Evolutionary conservation across 2,329 filamentous ascomycete genomes (phyloP), one percentile per base, ranked within the genome.

Genomic region (Stachybotrys echinatus): DNA sequence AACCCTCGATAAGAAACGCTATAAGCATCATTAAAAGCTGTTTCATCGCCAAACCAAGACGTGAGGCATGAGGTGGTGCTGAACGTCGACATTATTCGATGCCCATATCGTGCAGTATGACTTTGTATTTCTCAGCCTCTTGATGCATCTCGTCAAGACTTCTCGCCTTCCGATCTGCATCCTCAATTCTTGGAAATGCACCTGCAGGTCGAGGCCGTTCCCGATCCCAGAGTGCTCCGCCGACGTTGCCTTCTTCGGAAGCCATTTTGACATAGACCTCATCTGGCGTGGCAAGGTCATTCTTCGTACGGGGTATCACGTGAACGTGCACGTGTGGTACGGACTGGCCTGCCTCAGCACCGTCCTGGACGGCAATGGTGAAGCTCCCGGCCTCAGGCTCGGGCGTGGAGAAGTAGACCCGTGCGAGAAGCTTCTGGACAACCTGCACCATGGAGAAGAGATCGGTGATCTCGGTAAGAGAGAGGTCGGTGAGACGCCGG

Each of bases 281-380:
- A 68, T 96, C 92, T 5, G 65, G 64, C 48, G 52, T 63, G 27
- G 60, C 73, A 64, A 66, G 77, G 64, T 83, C 76, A 38, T 84
- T 79, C 51, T 72, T 74, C 51, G 74, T 74, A 34, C 92, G 75
- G 19, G 92, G 92, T 48, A 96, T 92, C 45, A 96, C 81, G 72
- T 99, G 94, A 22, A 91, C 88, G 71, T 99, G 94, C 14, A 96
- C 84, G 71, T 99, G 94, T 8, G 89, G 78, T 42, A 99, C 92
- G 50, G 90, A 96, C 78, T 99, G 94, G 0, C 94, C 94, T 1
- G 94, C 90, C 52, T 91, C 89, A 27, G 77, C 74, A 19, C 94
- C 94, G 67, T 99, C 94, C 67, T 99, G 94, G n/a, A 99, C 80
- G 0, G 92, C 92, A 46, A 99, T 85, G 64, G 96, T 97, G 71